phyloP scores from a whole-genome alignment of 371 early-diverging fungal species.

The Mucor ambiguus region DNA sequence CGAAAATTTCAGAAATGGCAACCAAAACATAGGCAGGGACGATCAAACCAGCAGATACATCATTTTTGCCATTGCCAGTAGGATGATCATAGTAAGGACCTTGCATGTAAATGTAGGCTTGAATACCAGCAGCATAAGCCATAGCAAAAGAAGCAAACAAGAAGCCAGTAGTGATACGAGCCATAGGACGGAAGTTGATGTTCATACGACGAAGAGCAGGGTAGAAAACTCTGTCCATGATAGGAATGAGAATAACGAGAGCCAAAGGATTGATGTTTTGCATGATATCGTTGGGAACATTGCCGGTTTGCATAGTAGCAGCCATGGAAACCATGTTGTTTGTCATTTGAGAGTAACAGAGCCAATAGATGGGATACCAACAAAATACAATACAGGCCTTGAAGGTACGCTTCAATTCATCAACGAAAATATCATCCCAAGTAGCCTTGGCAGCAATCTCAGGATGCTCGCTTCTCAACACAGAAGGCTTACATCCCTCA shows the following conservation, averaged over 20 bases:
- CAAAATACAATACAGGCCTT: conserved; percentile 73
- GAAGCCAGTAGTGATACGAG: conserved; percentile 76
- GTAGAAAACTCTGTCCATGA: conserved; percentile 71
- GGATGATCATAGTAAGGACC: conserved; percentile 29
- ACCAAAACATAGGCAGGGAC: conserved; percentile 71
- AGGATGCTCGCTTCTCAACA: conserved; percentile 30
- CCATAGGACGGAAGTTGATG: conserved; percentile 67
- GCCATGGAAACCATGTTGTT: conserved; percentile 79
- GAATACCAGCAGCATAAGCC: conserved; percentile 73
- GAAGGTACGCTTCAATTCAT: conserved; percentile 66
- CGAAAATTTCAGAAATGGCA: conserved; percentile 74
- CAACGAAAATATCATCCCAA: conserved; percentile 77
- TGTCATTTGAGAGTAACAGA: conserved; percentile 74
- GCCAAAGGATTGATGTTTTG: conserved; percentile 67
- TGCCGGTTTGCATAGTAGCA: conserved; percentile 69
- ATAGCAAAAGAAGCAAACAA: conserved; percentile 65
- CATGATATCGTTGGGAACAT: conserved; percentile 65
- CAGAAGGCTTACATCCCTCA: conserved; percentile 45
- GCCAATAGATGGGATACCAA: conserved; percentile 82
- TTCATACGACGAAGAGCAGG: conserved; percentile 73
- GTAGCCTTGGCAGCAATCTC: conserved; percentile 36
- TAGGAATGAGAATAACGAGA: conserved; percentile 71
- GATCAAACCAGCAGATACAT: conserved; percentile 67
- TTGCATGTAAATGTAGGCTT: conserved; percentile 63
- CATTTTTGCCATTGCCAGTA: conserved; percentile 43